These are phyloP conservation scores for Artomyces pyxidatus DNA, from an alignment of 768 basidiomycete species.

Conservation along the genomic window DNA sequence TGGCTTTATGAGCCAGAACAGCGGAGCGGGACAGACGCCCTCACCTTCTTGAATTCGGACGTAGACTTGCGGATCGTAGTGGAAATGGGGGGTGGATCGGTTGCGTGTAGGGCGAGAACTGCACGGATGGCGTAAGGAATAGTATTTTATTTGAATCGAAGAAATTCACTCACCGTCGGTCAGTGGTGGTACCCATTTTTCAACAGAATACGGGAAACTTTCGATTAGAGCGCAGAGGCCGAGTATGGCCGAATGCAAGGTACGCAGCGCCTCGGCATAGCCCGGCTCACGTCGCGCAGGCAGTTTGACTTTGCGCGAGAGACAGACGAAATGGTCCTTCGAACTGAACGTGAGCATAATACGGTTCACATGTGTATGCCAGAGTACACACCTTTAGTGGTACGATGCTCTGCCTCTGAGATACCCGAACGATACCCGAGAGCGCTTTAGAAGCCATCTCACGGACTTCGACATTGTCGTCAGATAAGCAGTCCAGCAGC, in stretches of 20 bases:
- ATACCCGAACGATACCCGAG: constrained; percentile 81
- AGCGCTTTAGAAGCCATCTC: constrained; percentile 85
- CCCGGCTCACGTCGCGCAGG: constrained; percentile 60
- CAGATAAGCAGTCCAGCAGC: constrained; percentile 72
- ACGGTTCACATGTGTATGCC: not conserved
- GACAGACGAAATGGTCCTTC: constrained; percentile 73
- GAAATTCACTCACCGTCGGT: constrained; percentile 53
- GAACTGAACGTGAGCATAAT: not conserved
- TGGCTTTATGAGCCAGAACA: not conserved
- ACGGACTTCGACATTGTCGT: constrained; percentile 90
- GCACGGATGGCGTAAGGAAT: constrained; percentile 2
- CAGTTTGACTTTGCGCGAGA: constrained; percentile 52
- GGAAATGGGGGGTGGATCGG: constrained; percentile 84
- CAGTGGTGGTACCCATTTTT: constrained; percentile 49
- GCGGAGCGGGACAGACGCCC: constrained; percentile 13
- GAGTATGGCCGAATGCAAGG: constrained; percentile 63
- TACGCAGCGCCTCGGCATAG: constrained; percentile 66
- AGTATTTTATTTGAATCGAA: not conserved
- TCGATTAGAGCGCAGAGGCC: constrained; percentile 44
- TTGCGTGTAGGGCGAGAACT: constrained; percentile 73
- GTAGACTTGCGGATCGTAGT: constrained; percentile 83
- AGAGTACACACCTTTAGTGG: constrained; percentile 59
- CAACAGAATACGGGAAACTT: constrained; percentile 50
- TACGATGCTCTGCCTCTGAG: constrained; percentile 80
- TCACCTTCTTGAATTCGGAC: constrained; percentile 77